Evolutionary conservation across 169 alveolate genomes (phyloP).

Genomic region (Eimeria tenella): DNA sequence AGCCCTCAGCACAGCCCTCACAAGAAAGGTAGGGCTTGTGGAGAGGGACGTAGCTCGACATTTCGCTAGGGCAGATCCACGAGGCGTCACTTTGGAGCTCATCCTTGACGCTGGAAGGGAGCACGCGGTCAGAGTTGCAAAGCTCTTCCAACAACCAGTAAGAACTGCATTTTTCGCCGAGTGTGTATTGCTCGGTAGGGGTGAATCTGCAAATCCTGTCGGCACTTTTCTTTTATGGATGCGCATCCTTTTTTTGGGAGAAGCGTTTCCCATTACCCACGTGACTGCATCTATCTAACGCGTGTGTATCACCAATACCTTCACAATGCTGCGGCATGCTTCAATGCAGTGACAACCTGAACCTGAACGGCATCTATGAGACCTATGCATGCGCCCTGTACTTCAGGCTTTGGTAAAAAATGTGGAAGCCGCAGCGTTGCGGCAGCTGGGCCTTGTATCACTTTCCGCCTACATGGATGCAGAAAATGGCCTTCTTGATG

Average conservation of each 20-base stretch:
- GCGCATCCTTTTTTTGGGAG: too few species aligned
- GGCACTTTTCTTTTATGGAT: not conserved
- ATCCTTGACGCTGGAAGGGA: slow-evolving; percentile 73
- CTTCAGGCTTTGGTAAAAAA: slow-evolving; percentile 25
- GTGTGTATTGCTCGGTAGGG: not conserved
- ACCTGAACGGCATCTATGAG: not conserved
- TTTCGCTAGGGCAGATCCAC: slow-evolving; percentile 63
- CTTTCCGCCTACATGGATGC: slow-evolving; percentile 34
- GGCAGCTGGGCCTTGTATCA: slow-evolving; percentile 57
- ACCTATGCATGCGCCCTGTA: not conserved
- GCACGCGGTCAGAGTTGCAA: slow-evolving; percentile 65
- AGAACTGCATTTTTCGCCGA: not conserved
- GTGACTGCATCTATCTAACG: too few species aligned
- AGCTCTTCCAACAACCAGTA: slow-evolving; percentile 54
- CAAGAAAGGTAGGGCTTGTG: slow-evolving; percentile 71
- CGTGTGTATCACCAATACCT: too few species aligned
- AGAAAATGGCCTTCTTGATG: slow-evolving; percentile 33
- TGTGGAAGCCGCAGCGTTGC: slow-evolving; percentile 44
- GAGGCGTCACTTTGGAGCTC: slow-evolving; percentile 60
- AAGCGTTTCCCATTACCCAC: too few species aligned
- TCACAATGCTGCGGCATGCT: too few species aligned
- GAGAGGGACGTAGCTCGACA: slow-evolving; percentile 69
- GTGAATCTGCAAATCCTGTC: not conserved
- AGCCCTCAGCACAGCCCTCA: slow-evolving; percentile 42
- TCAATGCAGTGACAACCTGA: not conserved